Base-by-base conservation (phyloP, 1,284 basidiomycete genomes). In the Malassezia arunalokei region DNA sequence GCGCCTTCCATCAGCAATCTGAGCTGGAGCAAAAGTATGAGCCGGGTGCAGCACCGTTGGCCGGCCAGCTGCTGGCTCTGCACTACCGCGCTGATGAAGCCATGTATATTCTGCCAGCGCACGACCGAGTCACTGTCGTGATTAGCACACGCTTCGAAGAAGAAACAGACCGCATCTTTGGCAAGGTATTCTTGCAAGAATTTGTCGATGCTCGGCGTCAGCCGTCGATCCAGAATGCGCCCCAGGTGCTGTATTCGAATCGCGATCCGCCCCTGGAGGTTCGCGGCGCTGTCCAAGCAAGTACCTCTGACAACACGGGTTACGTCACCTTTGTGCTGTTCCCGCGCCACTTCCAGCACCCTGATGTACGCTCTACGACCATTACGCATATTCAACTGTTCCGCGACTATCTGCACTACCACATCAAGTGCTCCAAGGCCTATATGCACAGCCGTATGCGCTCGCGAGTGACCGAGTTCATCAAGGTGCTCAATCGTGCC, bases 381-480 rank as follows among this genome's bases (percentile, higher is more conserved):
- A 96, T 96, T 71, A 91, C 89, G 33, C 87, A 89, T 67, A 87
- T 98, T 69, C 89, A 96, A 74, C 79, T 95, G 37, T 98, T 99
- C 84, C 81, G 94, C 47, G 90, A 96, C 75, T 96, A 96, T 73
- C 79, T 99, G 35, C 94, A 99, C 76, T 98, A 98, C 76, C 94
- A 98, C 76, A 70, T 99, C 81, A 98, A 92, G 73, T 96, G 92
- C 75, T 91, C 86, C 49, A 98, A 98, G 76, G 94, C 92, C 1
- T 98, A 98, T 77, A 92, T 99, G 87, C 94, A 98, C 76, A 92
- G 88, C 24, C 80, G 94, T 46, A 94, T 99, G 91, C 81, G 94
- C 57, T 81, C 85, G 72, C 83, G 94, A 27, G 94, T 95, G 11
- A 83, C 86, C 12, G 90, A 96, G 75, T 98, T 98, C 79, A 84